phyloP scores from a whole-genome alignment of 2,329 filamentous ascomycete species.

The Chalaropsis thielavioides region DNA sequence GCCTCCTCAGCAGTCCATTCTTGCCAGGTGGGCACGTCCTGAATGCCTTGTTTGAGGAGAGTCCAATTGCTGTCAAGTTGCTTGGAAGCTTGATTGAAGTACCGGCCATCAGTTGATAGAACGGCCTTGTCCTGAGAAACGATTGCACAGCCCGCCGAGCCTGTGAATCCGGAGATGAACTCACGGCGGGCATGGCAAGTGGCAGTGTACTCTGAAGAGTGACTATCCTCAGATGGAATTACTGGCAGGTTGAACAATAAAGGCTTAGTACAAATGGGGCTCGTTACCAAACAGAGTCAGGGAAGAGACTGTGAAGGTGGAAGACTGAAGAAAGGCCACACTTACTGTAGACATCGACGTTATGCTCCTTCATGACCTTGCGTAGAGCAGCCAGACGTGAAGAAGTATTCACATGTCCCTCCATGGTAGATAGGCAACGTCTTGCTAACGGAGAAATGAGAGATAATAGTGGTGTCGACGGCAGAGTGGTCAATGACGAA shows the following conservation, averaged over 20 bases:
- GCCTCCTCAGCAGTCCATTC: conserved; percentile 86
- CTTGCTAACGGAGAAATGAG: background rate
- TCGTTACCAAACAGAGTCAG: background rate
- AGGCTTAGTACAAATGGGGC: conserved; percentile 19
- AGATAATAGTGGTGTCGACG: background rate
- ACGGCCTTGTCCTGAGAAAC: conserved; percentile 76
- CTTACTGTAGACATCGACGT: conserved; percentile 91
- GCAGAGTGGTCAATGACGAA: background rate
- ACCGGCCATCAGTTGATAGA: conserved; percentile 85
- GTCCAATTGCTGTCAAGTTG: conserved; percentile 87
- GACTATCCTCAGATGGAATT: conserved; percentile 90
- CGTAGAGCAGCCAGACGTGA: conserved; percentile 62
- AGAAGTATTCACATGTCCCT: conserved; percentile 40
- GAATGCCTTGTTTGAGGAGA: conserved; percentile 80
- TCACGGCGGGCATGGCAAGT: conserved; percentile 83
- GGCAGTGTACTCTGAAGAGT: conserved; percentile 96
- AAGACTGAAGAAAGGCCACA: conserved; percentile 21
- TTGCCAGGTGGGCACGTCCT: conserved; percentile 92
- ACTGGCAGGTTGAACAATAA: conserved; percentile 39
- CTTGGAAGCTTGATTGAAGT: conserved; percentile 90
- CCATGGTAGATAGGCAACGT: conserved; percentile 22
- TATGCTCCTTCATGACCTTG: conserved; percentile 71
- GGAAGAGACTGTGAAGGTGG: background rate
- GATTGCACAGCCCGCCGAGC: conserved; percentile 85
- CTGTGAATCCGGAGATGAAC: conserved; percentile 87